Percentiles rank a stretch among this genome's conserved stretches.
Conservation (phyloP, 192 early-diverging fungal species). For the Rhizophagus prolifer region DNA sequence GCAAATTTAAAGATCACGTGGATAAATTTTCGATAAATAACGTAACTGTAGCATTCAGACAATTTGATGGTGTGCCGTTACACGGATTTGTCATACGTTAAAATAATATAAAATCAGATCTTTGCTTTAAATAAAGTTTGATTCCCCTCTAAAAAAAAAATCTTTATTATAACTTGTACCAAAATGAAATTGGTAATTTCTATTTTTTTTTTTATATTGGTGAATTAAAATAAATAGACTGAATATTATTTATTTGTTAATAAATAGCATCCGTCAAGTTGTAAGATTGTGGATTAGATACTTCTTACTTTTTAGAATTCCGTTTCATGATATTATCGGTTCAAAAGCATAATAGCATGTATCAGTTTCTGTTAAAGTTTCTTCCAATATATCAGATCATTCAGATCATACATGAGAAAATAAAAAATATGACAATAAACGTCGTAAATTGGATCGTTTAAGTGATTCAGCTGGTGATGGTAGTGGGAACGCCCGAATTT, state of each 20-base stretch:
- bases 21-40: too few species aligned
- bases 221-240: neutral
- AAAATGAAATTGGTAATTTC: too few species aligned
- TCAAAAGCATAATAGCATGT: neutral
- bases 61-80: too few species aligned
- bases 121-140: too few species aligned
- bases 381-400: neutral
- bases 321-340: too few species aligned
- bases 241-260: neutral
- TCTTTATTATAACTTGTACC: too few species aligned
- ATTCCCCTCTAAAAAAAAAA: too few species aligned
- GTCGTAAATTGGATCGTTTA: neutral
- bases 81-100: too few species aligned
- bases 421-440: neutral
- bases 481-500: conserved; percentile 43
- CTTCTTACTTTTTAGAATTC: conserved; percentile 17
- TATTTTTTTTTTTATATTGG: too few species aligned
- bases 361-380: conserved; percentile 4
- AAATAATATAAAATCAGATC: too few species aligned
- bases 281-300: conserved; percentile 40
- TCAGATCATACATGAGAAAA: neutral
- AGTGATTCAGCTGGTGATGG: neutral
- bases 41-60: too few species aligned
- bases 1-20: too few species aligned
- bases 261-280: conserved; percentile 6